Evolutionary conservation across 495 filamentous ascomycete species (phyloP).

Genomic region (Pyrenopolyporus hunteri): DNA sequence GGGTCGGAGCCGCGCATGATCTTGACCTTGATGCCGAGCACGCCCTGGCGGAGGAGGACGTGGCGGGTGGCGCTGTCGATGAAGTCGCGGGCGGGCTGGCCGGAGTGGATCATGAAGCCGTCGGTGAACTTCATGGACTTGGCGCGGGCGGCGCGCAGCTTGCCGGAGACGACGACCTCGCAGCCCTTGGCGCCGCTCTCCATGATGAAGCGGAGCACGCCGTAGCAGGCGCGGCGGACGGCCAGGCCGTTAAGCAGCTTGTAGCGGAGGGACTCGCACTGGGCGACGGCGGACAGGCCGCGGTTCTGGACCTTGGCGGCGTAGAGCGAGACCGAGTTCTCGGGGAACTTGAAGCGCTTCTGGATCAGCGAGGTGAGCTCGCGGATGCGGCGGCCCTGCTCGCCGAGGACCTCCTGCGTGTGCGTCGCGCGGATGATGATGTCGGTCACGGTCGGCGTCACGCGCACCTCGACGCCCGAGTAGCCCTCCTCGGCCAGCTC

Average conservation of each 20-base stretch:
- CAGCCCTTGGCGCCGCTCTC: constrained; percentile 99
- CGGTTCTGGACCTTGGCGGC: constrained; percentile 99
- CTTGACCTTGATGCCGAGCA: constrained; percentile 99
- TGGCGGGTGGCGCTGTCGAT: constrained; percentile 97
- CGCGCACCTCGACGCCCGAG: constrained; percentile 99
- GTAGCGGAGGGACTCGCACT: constrained; percentile 99
- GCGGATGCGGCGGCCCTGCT: constrained; percentile 99
- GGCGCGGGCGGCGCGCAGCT: constrained; percentile 96
- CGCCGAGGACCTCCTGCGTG: constrained; percentile 99
- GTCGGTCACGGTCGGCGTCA: constrained; percentile 99
- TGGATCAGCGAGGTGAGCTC: constrained; percentile 99
- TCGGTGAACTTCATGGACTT: constrained; percentile 99
- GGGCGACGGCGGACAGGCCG: constrained; percentile 97
- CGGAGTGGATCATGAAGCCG: constrained; percentile 99
- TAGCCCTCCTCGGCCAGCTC: constrained; percentile 99
- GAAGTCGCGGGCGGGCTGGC: constrained; percentile 99
- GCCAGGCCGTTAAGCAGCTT: constrained; percentile 99
- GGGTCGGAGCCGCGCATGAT: constrained; percentile 99
- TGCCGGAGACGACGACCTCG: constrained; percentile 98
- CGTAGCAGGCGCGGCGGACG: constrained; percentile 97
- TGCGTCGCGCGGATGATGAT: constrained; percentile 99
- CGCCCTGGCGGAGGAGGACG: constrained; percentile 99
- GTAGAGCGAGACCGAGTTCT: constrained; percentile 99
- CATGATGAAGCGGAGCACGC: constrained; percentile 99
- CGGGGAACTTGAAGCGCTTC: constrained; percentile 99